Evolutionary conservation across 83 land plant genomes (phyloP), one percentile per base, ranked within the genome.

Genomic region (Isoetes engelmannii): DNA sequence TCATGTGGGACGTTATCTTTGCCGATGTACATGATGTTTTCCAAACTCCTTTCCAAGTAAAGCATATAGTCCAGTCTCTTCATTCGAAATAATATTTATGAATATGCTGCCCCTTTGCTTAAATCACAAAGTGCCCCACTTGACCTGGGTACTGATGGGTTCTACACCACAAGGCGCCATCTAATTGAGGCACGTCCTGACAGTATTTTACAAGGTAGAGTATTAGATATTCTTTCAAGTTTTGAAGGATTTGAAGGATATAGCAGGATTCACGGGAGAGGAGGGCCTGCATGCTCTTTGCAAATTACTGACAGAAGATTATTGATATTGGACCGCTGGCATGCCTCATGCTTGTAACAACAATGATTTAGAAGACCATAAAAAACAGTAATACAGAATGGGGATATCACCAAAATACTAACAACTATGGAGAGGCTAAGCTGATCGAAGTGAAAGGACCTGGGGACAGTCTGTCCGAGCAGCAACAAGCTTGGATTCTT

Each of bases 361-460:
- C 37, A 28, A 28, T 28, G 37, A 28, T 28, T 28, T 28, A 28
- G 37, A 28, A 28, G 37, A 28, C 37, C 37, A 28, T 28, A 28
- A 28, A n/a, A 28, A 28, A 28, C 37, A 28, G 37, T 28, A 28
- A 28, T 28, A 2, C 37, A 28, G 37, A 28, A 28, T 28, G 37
- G 37, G 37, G 37, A 28, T 28, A 2, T 28, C 37, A 28, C 1
- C 37, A 28, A 28, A 28, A 28, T 28, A 28, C 37, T 28, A 28
- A 28, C 2, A 28, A 28, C 37, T 28, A 57, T 58, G 91, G 89
- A 48, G 89, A 92, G 81, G 90, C 87, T 13, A 90, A 90, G 72
- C 89, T 92, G 56, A 94, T 92, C 19, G 97, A 92, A 67, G 97
- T 92, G 15, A 92, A 92, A 72, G 97, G 97, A 19, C 97, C 97